Base-by-base conservation (phyloP, 2,329 filamentous ascomycete species). In the Penicillium sp. region DNA sequence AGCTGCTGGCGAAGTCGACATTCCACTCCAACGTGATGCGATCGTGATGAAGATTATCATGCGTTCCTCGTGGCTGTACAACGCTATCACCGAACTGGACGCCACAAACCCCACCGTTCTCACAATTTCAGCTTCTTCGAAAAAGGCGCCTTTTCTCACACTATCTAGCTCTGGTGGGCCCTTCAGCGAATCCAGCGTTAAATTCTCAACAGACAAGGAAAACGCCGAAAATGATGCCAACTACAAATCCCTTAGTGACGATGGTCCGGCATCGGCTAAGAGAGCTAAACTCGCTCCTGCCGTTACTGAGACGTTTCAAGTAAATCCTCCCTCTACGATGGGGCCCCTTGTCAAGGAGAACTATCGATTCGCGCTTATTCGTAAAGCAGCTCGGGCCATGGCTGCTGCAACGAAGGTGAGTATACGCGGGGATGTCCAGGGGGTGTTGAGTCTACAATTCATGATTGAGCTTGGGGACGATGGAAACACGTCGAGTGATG, bases 1-100 rank as follows among this genome's bases (percentile, higher is more conserved):
- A 40, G 49, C 53, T 35, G 57, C 52, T 23, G 62, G 66, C 40
- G 72, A 74, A 56, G 56, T 67, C 18, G 73, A 76, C 55, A 97
- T 99, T 47, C 94, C 93, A 0, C 91, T 99, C 63, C 86, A 93
- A 66, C 84, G 91, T 30, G 83, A 91, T 51, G 83, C 86, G 52
- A 79, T 97, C 8, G 80, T 85, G 8, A 89, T 97, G 77, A 99
- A 97, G 71, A 91, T 96, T 59, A 97, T 99, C 68, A 96, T 97
- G 89, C 89, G 71, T n/a, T 77, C 76, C 35, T 68, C 74, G 55
- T 80, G 76, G 76, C 67, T 81, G 20, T 72, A 79, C 59, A 79
- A 81, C 61, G 78, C 79, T 47, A 75, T 81, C 47, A 71, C 66
- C 21, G 79, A 82, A 65, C 71, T 88, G 12, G 78, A 79, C 33